Conservation (phyloP, 2,329 filamentous ascomycete species). For the Diaporthe sp. region DNA sequence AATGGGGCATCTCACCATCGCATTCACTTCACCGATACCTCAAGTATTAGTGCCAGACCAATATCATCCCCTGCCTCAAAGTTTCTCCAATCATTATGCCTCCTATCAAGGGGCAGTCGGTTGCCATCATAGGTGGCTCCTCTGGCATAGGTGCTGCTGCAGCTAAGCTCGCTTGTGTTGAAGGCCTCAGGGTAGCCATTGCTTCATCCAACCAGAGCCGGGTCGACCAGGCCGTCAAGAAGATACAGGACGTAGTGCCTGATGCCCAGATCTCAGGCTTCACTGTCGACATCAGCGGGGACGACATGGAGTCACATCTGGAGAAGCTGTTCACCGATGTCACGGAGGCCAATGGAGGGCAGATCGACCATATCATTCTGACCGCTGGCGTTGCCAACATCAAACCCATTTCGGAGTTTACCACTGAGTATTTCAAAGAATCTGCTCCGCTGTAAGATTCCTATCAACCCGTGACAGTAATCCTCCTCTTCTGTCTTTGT, state of each 20-base stretch:
- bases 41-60: neutral
- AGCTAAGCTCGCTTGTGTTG: slow-evolving; percentile 34
- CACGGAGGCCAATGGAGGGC: slow-evolving; percentile 46
- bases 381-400: slow-evolving; percentile 62
- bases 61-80: neutral
- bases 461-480: neutral
- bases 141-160: slow-evolving; percentile 37
- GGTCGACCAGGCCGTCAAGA: slow-evolving; percentile 28
- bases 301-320: slow-evolving; percentile 60
- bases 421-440: slow-evolving; percentile 53
- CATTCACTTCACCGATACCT: neutral
- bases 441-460: slow-evolving; percentile 55
- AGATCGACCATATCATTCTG: slow-evolving; percentile 64
- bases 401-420: slow-evolving; percentile 54
- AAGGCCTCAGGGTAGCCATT: slow-evolving; percentile 32
- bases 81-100: neutral
- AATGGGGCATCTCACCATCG: neutral
- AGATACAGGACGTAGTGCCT: slow-evolving; percentile 36
- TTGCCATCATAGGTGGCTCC: slow-evolving; percentile 36
- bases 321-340: slow-evolving; percentile 53
- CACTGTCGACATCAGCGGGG: slow-evolving; percentile 59
- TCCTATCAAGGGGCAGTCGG: slow-evolving; percentile 29
- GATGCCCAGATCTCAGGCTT: slow-evolving; percentile 55
- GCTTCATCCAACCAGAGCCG: slow-evolving; percentile 34
- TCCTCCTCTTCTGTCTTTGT: neutral